phyloP scores from a whole-genome alignment of 371 early-diverging fungal species.

The Nosema granulosis region DNA sequence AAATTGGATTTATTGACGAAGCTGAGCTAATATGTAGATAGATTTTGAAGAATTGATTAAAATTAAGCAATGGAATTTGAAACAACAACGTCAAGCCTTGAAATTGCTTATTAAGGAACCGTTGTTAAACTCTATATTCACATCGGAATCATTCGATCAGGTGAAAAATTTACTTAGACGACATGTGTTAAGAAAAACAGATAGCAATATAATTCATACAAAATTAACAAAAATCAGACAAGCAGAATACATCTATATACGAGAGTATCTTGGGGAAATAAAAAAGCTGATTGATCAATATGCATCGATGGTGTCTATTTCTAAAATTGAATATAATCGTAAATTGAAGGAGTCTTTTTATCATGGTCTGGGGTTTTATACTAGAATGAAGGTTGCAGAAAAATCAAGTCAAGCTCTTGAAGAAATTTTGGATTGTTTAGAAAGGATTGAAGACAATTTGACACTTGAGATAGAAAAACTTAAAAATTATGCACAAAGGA shows the following conservation, averaged over 20 bases:
- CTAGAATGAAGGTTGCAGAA: constrained; percentile 5
- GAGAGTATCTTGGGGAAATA: background rate
- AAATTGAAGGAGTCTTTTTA: constrained; percentile 5
- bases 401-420: background rate
- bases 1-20: no score
- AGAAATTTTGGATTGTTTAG: background rate
- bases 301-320: background rate
- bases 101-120: background rate
- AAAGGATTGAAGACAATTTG: background rate
- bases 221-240: background rate
- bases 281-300: constrained; percentile 9
- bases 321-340: background rate
- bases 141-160: background rate
- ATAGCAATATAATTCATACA: background rate
- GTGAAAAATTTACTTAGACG: background rate
- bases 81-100: background rate
- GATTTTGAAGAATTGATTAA: background rate
- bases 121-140: background rate
- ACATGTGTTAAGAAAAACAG: background rate
- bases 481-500: no score
- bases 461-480: no score
- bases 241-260: background rate
- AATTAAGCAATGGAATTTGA: background rate
- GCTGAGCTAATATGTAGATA: no score
- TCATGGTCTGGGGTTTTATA: background rate